phyloP scores from a whole-genome alignment of 331 rosid genomes.

The Arachis monticola region DNA sequence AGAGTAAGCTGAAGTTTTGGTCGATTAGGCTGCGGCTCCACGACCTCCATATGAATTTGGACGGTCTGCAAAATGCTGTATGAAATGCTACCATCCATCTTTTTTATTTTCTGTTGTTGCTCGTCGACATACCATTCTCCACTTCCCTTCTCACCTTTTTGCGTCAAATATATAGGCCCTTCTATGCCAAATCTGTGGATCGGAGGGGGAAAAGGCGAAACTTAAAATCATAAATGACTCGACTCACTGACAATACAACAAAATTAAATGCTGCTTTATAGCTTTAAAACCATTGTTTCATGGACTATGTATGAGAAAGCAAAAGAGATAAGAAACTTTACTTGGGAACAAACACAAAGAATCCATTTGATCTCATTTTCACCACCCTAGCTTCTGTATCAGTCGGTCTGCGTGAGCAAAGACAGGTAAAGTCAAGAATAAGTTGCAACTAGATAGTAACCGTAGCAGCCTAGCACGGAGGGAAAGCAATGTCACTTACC shows the following conservation, averaged over 20 bases:
- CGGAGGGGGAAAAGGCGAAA: neutral
- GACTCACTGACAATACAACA: constrained; percentile 1
- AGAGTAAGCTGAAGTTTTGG: constrained; percentile 88
- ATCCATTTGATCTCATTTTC: constrained; percentile 93
- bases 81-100: constrained; percentile 81
- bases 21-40: constrained; percentile 91
- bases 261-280: constrained; percentile 5
- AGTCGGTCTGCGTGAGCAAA: constrained; percentile 69
- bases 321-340: constrained; percentile 47
- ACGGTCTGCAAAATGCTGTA: constrained; percentile 73
- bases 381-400: constrained; percentile 93
- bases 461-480: neutral
- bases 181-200: constrained; percentile 80
- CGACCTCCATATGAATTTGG: constrained; percentile 86
- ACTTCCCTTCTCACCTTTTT: constrained; percentile 74
- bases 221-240: constrained; percentile 13
- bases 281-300: constrained; percentile 10
- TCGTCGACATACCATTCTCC: constrained; percentile 94
- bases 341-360: constrained; percentile 97
- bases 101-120: constrained; percentile 83
- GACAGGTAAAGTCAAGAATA: constrained; percentile 15
- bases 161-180: constrained; percentile 83
- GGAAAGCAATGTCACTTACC: constrained; percentile 48
- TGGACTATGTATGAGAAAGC: neutral
- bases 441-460: constrained; percentile 26